Evolutionary conservation across 331 rosid species (phyloP), one percentile per base, ranked within the genome.

Genomic region (Pyracantha coccinea): DNA sequence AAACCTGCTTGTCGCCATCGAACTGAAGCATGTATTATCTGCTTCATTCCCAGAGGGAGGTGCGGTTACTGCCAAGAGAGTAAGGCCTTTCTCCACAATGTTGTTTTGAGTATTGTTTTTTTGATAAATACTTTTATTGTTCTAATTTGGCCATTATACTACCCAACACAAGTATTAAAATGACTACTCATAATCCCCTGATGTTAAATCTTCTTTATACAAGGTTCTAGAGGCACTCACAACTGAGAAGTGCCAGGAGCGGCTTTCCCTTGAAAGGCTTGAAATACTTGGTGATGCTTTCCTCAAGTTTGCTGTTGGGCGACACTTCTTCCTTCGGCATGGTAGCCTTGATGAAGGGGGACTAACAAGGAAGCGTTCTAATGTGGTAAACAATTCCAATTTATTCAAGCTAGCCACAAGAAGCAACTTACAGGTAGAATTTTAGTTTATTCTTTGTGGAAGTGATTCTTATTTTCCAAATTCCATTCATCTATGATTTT

Each of bases 211-310:
- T 78, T 75, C 66, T 41, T 12, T 41, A 59, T 83, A 17, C 66
- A 83, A 94, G 97, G 73, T 94, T 84, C 78, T 94, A 29, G 97
- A 94, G 84, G 99, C 99, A 53, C 89, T 94, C 70, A 94, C 99
- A 82, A 90, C 97, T 16, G 97, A 94, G 85, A 89, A 80, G 82
- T 94, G 99, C 88, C 93, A 90, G 84, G 99, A 92, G 74, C 84
- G 91, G 20, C 47, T 94, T 87, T 94, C 99, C 61, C 97, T 94
- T 77, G 97, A 94, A 84, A 94, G 99, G 87, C 93, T 94, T 69
- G 99, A 94, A 88, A 85, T 90, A 79, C 99, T 94, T 75, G 99
- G 99, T 21, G 99, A 94, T 54, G 88, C 97, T 78, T 94, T 92
- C 82, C 99, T 94, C 75, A 92, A 94, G 86, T 94, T 86, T 92